A percentile compares a stretch with the other conserved stretches of the same genome.
phyloP scores from a whole-genome alignment of 1,139 yeast genomes.

The Blastobotrys arbuscula region DNA sequence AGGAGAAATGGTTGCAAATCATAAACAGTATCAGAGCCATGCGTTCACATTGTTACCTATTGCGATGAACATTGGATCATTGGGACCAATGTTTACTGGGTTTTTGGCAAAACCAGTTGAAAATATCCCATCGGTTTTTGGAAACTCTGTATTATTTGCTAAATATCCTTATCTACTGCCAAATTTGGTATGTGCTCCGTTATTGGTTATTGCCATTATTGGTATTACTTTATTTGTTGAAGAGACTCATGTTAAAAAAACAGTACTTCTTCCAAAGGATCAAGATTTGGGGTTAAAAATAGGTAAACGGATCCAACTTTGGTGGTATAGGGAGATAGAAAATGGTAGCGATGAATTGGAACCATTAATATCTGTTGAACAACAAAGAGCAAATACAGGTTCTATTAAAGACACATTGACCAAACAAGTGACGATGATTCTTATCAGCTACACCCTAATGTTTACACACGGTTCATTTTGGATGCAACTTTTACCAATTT shows the following conservation, averaged over 20 bases:
- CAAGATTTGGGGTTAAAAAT: constrained; percentile 42
- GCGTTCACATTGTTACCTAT: constrained; percentile 56
- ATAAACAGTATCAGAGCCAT: constrained; percentile 49
- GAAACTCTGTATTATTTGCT: constrained; percentile 31
- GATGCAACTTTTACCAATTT: constrained; percentile 55
- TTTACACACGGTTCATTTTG: constrained; percentile 48
- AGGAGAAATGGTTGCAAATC: constrained; percentile 51
- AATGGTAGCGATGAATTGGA: neutral
- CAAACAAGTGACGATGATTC: constrained; percentile 24
- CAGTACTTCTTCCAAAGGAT: constrained; percentile 43
- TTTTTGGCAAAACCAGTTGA: constrained; percentile 35
- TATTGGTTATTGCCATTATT: constrained; percentile 34
- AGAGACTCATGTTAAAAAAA: constrained; percentile 47
- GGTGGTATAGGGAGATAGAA: neutral
- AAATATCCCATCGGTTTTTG: constrained; percentile 24
- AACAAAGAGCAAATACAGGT: neutral
- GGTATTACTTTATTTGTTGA: constrained; percentile 47
- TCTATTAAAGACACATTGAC: constrained; percentile 17
- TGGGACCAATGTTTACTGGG: constrained; percentile 45
- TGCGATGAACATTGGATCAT: constrained; percentile 49
- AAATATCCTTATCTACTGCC: constrained; percentile 55
- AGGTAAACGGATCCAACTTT: constrained; percentile 19
- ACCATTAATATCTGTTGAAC: neutral
- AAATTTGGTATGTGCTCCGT: constrained; percentile 48
- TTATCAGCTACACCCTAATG: constrained; percentile 27